These are phyloP conservation scores for Ormosia emarginata DNA, from an alignment of 306 rosid genomes.

Conservation along the genomic window DNA sequence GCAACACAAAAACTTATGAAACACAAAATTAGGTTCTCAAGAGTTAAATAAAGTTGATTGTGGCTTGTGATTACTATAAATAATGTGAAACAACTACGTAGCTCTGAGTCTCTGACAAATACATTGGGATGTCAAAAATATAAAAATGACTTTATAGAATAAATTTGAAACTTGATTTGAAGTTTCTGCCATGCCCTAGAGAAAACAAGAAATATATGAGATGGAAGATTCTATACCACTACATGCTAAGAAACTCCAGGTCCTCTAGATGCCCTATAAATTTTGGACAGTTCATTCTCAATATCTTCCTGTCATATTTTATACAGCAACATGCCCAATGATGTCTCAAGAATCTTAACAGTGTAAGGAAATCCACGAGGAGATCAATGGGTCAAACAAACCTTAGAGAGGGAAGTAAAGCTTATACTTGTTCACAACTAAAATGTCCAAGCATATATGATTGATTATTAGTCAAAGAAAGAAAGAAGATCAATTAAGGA, in stretches of 20 bases:
- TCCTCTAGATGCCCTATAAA: constrained; percentile 53
- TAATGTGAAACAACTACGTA: background rate
- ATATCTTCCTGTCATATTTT: constrained; percentile 58
- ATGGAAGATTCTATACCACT: constrained; percentile 32
- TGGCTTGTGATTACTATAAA: background rate
- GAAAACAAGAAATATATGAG: background rate
- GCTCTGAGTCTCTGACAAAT: background rate
- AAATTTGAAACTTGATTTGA: background rate
- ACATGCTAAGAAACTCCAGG: constrained; percentile 50
- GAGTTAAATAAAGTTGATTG: background rate
- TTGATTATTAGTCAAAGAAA: constrained; percentile 15
- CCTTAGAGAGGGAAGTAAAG: constrained; percentile 97
- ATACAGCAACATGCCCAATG: background rate
- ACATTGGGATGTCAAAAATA: background rate
- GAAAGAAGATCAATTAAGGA: background rate
- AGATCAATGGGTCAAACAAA: constrained; percentile 41
- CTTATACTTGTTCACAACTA: constrained; percentile 83
- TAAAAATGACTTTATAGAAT: no score
- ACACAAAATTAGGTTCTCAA: background rate
- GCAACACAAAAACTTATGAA: no score
- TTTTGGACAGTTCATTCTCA: constrained; percentile 54
- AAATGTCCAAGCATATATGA: constrained; percentile 46
- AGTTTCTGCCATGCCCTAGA: background rate
- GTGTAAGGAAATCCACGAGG: background rate
- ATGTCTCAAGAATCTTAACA: background rate